Evolutionary conservation across 163 green algal species (phyloP).

Genomic region (Trebouxiophyceae sp.): DNA sequence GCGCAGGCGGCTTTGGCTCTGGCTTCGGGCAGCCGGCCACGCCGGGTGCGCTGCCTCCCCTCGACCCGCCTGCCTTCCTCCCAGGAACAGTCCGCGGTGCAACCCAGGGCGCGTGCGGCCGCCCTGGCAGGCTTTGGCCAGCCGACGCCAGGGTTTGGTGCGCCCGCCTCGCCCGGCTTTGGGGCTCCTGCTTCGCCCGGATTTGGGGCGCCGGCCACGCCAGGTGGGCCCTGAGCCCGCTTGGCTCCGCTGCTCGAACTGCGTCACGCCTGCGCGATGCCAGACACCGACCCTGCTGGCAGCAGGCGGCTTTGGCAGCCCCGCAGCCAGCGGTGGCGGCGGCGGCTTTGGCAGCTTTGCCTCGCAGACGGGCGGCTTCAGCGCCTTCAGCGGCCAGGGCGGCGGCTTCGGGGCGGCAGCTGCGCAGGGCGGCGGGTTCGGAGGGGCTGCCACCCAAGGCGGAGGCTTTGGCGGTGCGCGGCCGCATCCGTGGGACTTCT

Average conservation of each 20-base stretch:
- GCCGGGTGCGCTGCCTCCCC: slow-evolving; percentile 15
- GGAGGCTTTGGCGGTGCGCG: not conserved
- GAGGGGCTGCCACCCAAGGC: not conserved
- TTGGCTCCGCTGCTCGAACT: no score
- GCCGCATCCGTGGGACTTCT: not conserved
- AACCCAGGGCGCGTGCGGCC: not conserved
- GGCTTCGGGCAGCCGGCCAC: no score
- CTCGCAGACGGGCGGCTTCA: no score
- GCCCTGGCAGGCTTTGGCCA: not conserved
- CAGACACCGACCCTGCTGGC: no score
- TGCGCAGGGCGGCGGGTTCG: not conserved
- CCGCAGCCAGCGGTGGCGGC: no score
- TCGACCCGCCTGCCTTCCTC: not conserved
- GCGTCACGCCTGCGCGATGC: no score
- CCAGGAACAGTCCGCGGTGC: not conserved
- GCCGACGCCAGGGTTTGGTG: not conserved
- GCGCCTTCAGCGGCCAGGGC: no score
- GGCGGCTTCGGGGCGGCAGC: not conserved
- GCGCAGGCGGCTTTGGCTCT: no score
- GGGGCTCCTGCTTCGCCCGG: not conserved
- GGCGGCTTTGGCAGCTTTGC: no score
- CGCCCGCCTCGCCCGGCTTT: not conserved
- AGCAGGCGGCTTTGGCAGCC: no score
- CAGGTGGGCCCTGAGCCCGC: no score
- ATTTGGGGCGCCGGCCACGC: not conserved